Evolutionary conservation across 768 basidiomycete species (phyloP).

Genomic region (Mycena floridula): DNA sequence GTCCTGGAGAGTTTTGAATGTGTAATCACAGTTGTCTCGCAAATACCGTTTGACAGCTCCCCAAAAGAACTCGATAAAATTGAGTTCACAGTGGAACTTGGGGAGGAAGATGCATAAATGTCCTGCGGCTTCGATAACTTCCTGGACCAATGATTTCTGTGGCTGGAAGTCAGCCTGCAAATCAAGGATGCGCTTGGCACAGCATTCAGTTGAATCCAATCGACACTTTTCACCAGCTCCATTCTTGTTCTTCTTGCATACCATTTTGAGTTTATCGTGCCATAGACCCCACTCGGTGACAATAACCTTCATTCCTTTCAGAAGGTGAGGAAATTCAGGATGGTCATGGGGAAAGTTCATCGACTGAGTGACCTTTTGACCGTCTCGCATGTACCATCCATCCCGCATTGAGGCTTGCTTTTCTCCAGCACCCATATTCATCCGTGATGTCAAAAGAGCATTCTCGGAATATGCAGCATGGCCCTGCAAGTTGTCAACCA

Average conservation of each 20-base stretch:
- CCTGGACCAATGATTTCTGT: slow-evolving; percentile 1
- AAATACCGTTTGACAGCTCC: no score
- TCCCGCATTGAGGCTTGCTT: slow-evolving; percentile 8
- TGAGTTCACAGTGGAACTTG: no score
- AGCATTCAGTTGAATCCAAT: slow-evolving; percentile 12
- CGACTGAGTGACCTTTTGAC: slow-evolving; percentile 1
- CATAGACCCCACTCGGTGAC: slow-evolving; percentile 17
- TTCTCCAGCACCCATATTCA: slow-evolving; percentile 11
- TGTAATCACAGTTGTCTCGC: no score
- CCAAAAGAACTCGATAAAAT: no score
- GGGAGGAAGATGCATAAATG: no score
- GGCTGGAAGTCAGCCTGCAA: slow-evolving; percentile 2
- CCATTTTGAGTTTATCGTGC: slow-evolving; percentile 1
- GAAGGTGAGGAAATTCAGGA: slow-evolving; percentile 10
- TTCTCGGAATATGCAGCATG: slow-evolving; percentile 12
- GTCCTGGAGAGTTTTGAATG: no score
- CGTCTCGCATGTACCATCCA: slow-evolving; percentile 5
- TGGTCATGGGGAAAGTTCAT: slow-evolving; percentile 19
- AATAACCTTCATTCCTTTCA: slow-evolving; percentile 24
- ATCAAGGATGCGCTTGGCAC: slow-evolving; percentile 13
- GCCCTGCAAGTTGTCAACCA: slow-evolving; percentile 12
- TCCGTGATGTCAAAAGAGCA: slow-evolving; percentile 3
- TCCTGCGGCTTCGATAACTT: slow-evolving; percentile 1
- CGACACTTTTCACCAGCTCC: no score
- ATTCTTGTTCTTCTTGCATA: slow-evolving; percentile 11